A percentile compares a stretch with the other conserved stretches of the same genome.
phyloP scores from a whole-genome alignment of 1,139 yeast species.

The Meyerozyma athensensis region DNA sequence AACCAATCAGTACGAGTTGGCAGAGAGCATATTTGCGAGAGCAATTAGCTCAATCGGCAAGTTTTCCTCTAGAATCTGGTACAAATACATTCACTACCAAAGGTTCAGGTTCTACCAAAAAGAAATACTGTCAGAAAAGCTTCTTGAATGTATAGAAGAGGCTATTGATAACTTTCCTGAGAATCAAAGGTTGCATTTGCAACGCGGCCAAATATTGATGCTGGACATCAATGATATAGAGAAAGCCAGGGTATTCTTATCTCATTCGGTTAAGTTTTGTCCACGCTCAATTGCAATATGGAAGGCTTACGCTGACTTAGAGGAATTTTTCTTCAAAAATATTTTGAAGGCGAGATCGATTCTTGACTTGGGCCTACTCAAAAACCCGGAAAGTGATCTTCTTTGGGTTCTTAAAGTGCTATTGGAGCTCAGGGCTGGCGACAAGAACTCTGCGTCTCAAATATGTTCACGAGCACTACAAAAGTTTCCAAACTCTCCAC shows the following conservation, averaged over 20 bases:
- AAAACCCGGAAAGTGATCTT: constrained; percentile 43
- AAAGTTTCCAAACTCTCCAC: constrained; percentile 53
- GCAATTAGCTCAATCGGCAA: constrained; percentile 31
- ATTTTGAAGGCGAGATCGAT: constrained; percentile 64
- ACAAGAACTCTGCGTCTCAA: constrained; percentile 49
- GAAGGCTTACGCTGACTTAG: constrained; percentile 49
- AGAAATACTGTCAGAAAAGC: constrained; percentile 26
- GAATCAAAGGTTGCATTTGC: constrained; percentile 50
- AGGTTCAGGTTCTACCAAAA: constrained; percentile 26
- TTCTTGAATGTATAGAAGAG: constrained; percentile 24
- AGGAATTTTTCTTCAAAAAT: constrained; percentile 36
- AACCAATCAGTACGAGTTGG: constrained; percentile 32
- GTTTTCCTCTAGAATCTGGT: constrained; percentile 51
- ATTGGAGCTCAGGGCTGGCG: constrained; percentile 52
- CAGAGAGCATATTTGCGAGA: constrained; percentile 38
- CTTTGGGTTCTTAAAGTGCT: constrained; percentile 57
- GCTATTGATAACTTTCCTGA: constrained; percentile 46
- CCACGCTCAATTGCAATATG: constrained; percentile 48
- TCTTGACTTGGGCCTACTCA: constrained; percentile 62
- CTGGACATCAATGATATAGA: constrained; percentile 21
- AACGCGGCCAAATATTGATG: constrained; percentile 51
- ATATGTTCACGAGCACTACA: constrained; percentile 58
- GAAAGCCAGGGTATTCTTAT: constrained; percentile 46
- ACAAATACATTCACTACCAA: constrained; percentile 55
- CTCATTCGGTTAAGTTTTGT: constrained; percentile 46